Percentiles rank a stretch among this genome's conserved stretches.
These are phyloP conservation scores for Linderniella brevidens DNA, from an alignment of 257 asterid species.

Conservation along the genomic window DNA sequence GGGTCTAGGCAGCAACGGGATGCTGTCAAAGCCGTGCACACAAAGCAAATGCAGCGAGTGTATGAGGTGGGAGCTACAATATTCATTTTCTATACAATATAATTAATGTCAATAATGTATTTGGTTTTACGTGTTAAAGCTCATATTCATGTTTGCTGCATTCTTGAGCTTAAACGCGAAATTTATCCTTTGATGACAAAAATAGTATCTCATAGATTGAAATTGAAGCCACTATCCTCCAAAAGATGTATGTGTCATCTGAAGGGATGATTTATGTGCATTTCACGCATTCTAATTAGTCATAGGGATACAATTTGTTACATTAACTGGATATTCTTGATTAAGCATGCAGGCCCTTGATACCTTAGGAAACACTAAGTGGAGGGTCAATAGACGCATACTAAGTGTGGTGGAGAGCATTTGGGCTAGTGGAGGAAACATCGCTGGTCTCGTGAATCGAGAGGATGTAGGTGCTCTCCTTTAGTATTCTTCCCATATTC, in stretches of 20 bases:
- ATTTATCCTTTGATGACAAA: no score
- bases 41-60: slow-evolving; percentile 69
- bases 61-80: slow-evolving; percentile 50
- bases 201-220: no score
- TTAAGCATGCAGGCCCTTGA: slow-evolving; percentile 64
- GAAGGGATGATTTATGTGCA: no score
- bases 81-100: background rate
- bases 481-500: background rate
- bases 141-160: no score
- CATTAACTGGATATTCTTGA: background rate
- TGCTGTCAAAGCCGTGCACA: slow-evolving; percentile 52
- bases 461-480: slow-evolving; percentile 48
- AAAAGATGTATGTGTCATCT: no score
- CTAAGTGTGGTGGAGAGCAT: slow-evolving; percentile 68
- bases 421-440: slow-evolving; percentile 84
- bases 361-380: slow-evolving; percentile 81
- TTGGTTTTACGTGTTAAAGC: no score
- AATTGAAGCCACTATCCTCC: no score
- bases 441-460: slow-evolving; percentile 80
- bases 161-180: no score
- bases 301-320: no score
- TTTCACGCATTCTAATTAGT: no score
- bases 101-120: no score
- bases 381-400: slow-evolving; percentile 80
- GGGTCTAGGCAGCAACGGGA: slow-evolving; percentile 72